Percentiles rank a stretch among this genome's conserved stretches.
Evolutionary conservation across 495 filamentous ascomycete genomes (phyloP).

Genomic region (Daldinia concentrica): DNA sequence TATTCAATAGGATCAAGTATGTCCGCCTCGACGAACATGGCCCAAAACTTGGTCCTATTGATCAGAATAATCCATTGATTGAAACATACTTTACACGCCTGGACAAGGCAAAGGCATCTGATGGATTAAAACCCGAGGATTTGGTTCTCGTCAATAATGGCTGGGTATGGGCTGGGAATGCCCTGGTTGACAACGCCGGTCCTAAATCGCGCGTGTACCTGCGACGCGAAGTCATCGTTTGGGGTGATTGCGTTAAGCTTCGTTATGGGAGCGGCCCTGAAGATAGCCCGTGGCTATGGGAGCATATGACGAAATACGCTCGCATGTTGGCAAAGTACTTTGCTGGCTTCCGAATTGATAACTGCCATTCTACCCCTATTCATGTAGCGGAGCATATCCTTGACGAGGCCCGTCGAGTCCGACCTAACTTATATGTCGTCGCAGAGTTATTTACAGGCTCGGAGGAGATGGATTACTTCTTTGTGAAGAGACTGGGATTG

Average conservation of each 20-base stretch:
- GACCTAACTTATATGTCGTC: conserved; percentile 89
- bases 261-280: conserved; percentile 83
- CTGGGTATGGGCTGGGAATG: conserved; percentile 98
- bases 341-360: conserved; percentile 94
- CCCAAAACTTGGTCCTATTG: conserved; percentile 85
- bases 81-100: conserved; percentile 97
- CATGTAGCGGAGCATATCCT: conserved; percentile 93
- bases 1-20: conserved; percentile 95
- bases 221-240: conserved; percentile 93
- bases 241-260: conserved; percentile 98
- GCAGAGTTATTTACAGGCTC: conserved; percentile 97
- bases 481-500: conserved; percentile 89
- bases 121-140: conserved; percentile 76
- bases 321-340: conserved; percentile 95
- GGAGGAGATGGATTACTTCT: conserved; percentile 94
- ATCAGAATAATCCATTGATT: conserved; percentile 78
- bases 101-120: conserved; percentile 79
- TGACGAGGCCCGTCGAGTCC: conserved; percentile 87
- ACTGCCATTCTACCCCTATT: conserved; percentile 96
- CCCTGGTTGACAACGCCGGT: conserved; percentile 92
- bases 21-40: conserved; percentile 89
- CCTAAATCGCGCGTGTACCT: conserved; percentile 88
- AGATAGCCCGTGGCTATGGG: conserved; percentile 94
- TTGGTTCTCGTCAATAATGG: conserved; percentile 94
- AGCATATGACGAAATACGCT: conserved; percentile 93